Percentiles rank a stretch among this genome's conserved stretches.
These are phyloP conservation scores for Hypoxylon fuscum DNA, from an alignment of 495 filamentous ascomycete genomes.

Conservation along the genomic window DNA sequence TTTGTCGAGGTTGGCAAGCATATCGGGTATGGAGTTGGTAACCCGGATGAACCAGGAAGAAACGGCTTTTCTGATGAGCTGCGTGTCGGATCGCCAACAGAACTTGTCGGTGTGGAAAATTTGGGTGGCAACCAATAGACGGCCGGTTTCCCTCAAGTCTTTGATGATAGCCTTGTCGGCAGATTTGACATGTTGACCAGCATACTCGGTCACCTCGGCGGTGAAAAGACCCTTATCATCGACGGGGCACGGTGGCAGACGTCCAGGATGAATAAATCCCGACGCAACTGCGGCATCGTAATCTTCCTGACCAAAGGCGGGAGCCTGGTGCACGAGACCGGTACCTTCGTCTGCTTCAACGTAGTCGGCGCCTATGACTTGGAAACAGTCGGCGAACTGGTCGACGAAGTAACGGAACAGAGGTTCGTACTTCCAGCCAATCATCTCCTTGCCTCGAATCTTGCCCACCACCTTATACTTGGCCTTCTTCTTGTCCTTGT, in stretches of 20 bases:
- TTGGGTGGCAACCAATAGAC: slow-evolving; percentile 87
- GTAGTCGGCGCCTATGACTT: slow-evolving; percentile 85
- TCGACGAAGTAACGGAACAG: slow-evolving; percentile 95
- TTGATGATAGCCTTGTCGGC: slow-evolving; percentile 97
- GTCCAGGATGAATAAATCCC: slow-evolving; percentile 79
- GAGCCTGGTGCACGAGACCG: slow-evolving; percentile 94
- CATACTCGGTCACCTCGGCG: slow-evolving; percentile 81
- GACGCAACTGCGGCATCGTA: slow-evolving; percentile 82
- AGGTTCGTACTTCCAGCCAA: slow-evolving; percentile 91
- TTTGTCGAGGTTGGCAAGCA: slow-evolving; percentile 87
- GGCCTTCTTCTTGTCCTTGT: slow-evolving; percentile 97
- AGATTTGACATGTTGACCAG: slow-evolving; percentile 89
- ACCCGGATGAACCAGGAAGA: slow-evolving; percentile 97
- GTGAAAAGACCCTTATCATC: slow-evolving; percentile 86
- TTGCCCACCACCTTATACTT: slow-evolving; percentile 89
- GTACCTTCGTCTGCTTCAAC: slow-evolving; percentile 94
- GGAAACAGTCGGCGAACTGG: slow-evolving; percentile 93
- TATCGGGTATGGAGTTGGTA: slow-evolving; percentile 81
- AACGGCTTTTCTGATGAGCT: slow-evolving; percentile 92
- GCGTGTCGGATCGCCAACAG: slow-evolving; percentile 95
- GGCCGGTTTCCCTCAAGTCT: slow-evolving; percentile 79
- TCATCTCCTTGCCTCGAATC: slow-evolving; percentile 85
- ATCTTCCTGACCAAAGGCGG: slow-evolving; percentile 97
- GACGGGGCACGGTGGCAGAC: slow-evolving; percentile 88
- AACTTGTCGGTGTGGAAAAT: slow-evolving; percentile 94